Conservation (phyloP, 1,139 yeast genomes). For the Taphrina pruni region DNA sequence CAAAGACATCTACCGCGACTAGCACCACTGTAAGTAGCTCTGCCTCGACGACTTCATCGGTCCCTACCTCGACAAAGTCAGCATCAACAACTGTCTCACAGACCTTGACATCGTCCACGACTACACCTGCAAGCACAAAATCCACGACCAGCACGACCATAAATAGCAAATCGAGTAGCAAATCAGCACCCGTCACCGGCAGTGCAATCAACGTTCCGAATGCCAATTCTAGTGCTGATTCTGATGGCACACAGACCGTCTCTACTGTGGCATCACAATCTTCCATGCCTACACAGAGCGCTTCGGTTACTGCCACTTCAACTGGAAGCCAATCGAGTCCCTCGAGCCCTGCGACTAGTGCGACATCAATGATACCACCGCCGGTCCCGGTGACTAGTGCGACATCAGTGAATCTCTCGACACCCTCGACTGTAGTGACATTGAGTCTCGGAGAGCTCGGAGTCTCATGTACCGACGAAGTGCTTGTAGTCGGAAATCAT, state of each 20-base stretch:
- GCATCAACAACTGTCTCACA: neutral
- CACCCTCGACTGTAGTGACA: conserved; percentile 13
- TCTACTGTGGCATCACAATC: neutral
- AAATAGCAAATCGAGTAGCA: neutral
- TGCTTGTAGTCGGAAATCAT: neutral
- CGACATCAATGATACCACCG: neutral
- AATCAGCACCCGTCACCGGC: neutral
- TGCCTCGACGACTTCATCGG: neutral
- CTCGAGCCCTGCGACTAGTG: neutral
- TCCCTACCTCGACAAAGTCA: neutral
- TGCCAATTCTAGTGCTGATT: neutral
- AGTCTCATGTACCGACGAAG: neutral
- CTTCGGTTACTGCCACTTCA: neutral
- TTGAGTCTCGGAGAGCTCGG: neutral
- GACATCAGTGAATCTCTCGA: neutral
- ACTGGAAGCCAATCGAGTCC: neutral
- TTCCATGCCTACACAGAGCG: neutral
- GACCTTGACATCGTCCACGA: neutral
- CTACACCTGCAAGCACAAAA: neutral
- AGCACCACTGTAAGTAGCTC: neutral
- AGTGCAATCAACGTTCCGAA: neutral
- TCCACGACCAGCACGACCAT: neutral
- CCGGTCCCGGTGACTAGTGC: too few relatives aligned
- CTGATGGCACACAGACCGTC: too few relatives aligned
- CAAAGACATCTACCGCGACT: neutral